Percentiles rank a stretch among this genome's conserved stretches.
These are phyloP conservation scores for Lentinus polychrous DNA, from an alignment of 1,284 basidiomycete genomes.

Conservation along the genomic window DNA sequence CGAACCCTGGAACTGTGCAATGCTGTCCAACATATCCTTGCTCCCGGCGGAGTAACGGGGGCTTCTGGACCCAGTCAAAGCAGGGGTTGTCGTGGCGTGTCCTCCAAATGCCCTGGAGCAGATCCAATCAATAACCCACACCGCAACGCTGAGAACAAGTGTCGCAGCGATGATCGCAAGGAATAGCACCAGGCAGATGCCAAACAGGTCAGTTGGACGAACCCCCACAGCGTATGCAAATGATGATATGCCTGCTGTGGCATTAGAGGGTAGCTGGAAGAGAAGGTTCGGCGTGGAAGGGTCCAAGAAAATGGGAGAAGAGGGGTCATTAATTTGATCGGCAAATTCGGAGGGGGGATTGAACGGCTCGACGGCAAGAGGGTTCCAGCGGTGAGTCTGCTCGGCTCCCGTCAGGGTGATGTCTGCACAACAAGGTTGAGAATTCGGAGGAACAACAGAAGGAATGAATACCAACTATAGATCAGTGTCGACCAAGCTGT, in stretches of 20 bases:
- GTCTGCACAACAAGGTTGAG: conserved; percentile 40
- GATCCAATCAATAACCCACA: conserved; percentile 69
- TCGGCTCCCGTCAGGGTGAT: conserved; percentile 56
- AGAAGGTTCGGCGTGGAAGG: conserved; percentile 59
- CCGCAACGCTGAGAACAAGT: conserved; percentile 57
- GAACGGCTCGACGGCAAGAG: conserved; percentile 52
- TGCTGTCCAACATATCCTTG: conserved; percentile 44
- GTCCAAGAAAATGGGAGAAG: conserved; percentile 78
- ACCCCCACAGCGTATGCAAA: conserved; percentile 80
- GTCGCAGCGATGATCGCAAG: conserved; percentile 71
- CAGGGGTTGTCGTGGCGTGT: conserved; percentile 20
- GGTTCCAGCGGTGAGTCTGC: conserved; percentile 55
- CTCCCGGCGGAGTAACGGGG: conserved; percentile 43
- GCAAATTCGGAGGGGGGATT: conserved; percentile 61
- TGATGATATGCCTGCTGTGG: conserved; percentile 64
- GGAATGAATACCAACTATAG: conserved; percentile 60
- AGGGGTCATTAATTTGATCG: conserved; percentile 62
- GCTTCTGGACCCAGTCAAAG: conserved; percentile 40
- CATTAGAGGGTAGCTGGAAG: conserved; percentile 60
- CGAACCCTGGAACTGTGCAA: conserved; percentile 17
- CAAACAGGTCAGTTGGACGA: conserved; percentile 78
- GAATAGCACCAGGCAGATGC: conserved; percentile 79
- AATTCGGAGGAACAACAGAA: conserved; percentile 7
- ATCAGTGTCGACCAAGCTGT: conserved; percentile 84
- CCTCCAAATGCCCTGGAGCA: conserved; percentile 34